Evolutionary conservation across 345 rosid species (phyloP), one percentile per base, ranked within the genome.

Genomic region (Salix koriyanagi): DNA sequence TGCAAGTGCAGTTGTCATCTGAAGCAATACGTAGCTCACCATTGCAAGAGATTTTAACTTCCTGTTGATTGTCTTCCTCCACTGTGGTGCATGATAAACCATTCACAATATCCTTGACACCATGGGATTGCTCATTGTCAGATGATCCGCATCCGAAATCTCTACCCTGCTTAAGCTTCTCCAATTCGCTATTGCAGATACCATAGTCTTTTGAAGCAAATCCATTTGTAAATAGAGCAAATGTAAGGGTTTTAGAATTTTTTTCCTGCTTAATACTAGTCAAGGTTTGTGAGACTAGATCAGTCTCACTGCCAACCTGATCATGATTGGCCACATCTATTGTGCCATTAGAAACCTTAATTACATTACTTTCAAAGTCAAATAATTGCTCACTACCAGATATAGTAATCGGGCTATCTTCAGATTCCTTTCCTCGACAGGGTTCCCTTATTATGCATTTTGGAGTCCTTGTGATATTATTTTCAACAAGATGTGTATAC

Each of bases 381-480:
- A 76, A 56, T 4, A 16, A 73, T 76, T 83, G 82, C 78, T 76
- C 76, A 65, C 69, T 65, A 25, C 79, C 80, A 79, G 69, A 73
- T 58, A 76, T 71, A 79, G 80, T 26, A 36, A 37, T 80, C 80
- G 73, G 69, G 34, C 68, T 34, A 39, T 67, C 66, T 69, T 81
- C 81, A 21, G 83, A 70, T 44, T 56, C 77, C 79, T 71, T 74
- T 44, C 68, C 73, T 68, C 65, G 75, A 74, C 71, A 71, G 10
- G 78, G 72, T 54, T 79, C 79, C 61, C 70, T 50, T 34, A 34
- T 23, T 9, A 62, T 70, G 76, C 71, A 37, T 14, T 37, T 69
- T 21, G 62, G 28, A 64, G 37, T 58, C 37, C 42, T 75, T 36
- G 46, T 61, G 5, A 18, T 37, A 32, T 64, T 70, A 79, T 69